Percentiles rank a stretch among this genome's conserved stretches.
These are phyloP conservation scores for Pseudomonodictys pantanalensis DNA, from an alignment of 495 filamentous ascomycete genomes.

Conservation along the genomic window DNA sequence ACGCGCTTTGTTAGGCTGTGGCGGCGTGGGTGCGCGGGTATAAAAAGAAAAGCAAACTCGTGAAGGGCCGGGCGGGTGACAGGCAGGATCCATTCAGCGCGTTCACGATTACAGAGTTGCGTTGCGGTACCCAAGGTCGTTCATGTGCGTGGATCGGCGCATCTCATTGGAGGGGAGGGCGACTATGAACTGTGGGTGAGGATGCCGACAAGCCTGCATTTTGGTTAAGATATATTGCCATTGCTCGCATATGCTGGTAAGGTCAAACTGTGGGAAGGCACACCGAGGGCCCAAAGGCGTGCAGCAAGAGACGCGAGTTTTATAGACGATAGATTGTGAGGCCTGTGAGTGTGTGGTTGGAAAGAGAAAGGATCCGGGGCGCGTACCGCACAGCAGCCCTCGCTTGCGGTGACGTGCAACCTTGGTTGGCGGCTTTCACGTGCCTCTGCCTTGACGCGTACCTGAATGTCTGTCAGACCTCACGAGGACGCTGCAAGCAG, in stretches of 20 bases:
- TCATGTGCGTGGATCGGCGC: neutral
- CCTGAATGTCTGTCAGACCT: too few relatives aligned
- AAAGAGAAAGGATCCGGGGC: neutral
- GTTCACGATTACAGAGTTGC: neutral
- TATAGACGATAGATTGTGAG: neutral
- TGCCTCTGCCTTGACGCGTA: neutral
- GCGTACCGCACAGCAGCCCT: neutral
- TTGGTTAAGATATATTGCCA: slow-evolving; percentile 8
- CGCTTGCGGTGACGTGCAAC: slow-evolving; percentile 1
- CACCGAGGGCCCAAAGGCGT: neutral
- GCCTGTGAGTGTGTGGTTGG: neutral
- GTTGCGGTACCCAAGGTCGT: neutral
- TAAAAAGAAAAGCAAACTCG: neutral
- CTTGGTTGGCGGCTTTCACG: neutral
- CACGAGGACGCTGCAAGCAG: neutral
- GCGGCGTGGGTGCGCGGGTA: slow-evolving; percentile 1
- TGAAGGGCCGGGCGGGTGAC: neutral
- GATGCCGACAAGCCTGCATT: slow-evolving; percentile 7
- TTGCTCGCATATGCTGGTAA: neutral
- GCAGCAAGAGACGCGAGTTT: neutral
- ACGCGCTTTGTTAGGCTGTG: neutral
- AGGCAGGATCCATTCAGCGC: slow-evolving; percentile 4
- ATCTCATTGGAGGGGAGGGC: slow-evolving; percentile 17
- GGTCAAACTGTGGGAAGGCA: slow-evolving; percentile 6
- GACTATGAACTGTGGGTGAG: neutral